Conservation (phyloP, 228 moss, liverwort and hornwort species). For the Sphagnum fallax region DNA sequence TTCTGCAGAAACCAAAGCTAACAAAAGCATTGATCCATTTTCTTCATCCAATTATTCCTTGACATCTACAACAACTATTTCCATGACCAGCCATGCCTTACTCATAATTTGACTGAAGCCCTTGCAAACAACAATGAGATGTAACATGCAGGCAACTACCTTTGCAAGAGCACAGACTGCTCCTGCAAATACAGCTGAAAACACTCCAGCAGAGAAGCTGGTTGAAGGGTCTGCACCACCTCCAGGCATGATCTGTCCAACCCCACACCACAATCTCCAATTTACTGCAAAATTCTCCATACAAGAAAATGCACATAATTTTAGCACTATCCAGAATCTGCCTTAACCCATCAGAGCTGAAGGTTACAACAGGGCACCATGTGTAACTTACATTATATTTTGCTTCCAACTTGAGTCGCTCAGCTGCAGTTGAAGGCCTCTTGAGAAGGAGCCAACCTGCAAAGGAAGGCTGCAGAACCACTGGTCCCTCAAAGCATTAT, state of each 20-base stretch:
- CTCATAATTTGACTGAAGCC: background rate
- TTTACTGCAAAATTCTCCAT: slow-evolving; percentile 3
- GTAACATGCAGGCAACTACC: slow-evolving; percentile 18
- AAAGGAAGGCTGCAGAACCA: slow-evolving; percentile 61
- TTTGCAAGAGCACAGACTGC: slow-evolving; percentile 52
- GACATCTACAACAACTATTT: background rate
- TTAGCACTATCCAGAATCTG: too few species aligned
- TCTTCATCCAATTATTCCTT: background rate
- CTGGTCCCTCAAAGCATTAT: slow-evolving; percentile 34
- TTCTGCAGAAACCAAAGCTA: background rate
- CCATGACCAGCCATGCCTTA: background rate
- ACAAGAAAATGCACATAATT: background rate
- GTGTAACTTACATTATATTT: slow-evolving; percentile 36
- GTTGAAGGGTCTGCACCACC: slow-evolving; percentile 17
- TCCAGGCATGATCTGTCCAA: slow-evolving; percentile 25
- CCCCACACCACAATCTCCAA: background rate
- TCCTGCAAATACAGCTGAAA: slow-evolving; percentile 62
- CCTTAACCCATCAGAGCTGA: too few species aligned
- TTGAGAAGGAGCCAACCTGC: slow-evolving; percentile 48
- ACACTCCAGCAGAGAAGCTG: slow-evolving; percentile 47
- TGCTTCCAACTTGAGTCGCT: slow-evolving; percentile 34
- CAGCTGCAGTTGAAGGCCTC: slow-evolving; percentile 31
- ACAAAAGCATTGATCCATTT: background rate
- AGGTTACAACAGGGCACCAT: too few species aligned
- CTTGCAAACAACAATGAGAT: background rate